A percentile compares a stretch with the other conserved stretches of the same genome.
Conservation (phyloP, 176 grass and related monocot species). For the Zoysia pacifica region DNA sequence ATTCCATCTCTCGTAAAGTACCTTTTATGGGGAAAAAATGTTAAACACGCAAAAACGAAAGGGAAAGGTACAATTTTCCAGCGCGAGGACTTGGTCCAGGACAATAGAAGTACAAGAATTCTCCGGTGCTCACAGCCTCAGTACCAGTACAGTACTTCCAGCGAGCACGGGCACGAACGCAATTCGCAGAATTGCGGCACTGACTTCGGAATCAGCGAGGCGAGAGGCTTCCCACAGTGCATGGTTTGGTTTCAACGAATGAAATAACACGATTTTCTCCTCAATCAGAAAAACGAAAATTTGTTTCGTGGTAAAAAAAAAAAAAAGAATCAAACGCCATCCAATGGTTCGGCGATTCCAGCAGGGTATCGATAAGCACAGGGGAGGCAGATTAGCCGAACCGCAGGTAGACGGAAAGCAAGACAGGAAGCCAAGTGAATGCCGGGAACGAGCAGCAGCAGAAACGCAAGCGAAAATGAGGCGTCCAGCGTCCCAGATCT, state of each 20-base stretch:
- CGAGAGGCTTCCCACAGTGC: not conserved
- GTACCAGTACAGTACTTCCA: not conserved
- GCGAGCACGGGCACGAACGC: not conserved
- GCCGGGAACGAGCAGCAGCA: too few relatives aligned
- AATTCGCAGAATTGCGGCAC: not conserved
- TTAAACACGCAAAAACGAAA: not conserved
- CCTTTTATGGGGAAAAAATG: not conserved
- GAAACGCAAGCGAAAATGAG: too few relatives aligned
- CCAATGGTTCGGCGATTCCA: too few relatives aligned
- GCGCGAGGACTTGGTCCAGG: not conserved
- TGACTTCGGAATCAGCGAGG: not conserved
- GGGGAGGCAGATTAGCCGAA: too few relatives aligned
- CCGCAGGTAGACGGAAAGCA: too few relatives aligned
- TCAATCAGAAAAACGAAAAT: too few relatives aligned
- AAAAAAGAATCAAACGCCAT: too few relatives aligned
- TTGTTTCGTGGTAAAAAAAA: too few relatives aligned
- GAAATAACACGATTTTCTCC: not conserved
- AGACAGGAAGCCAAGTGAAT: too few relatives aligned
- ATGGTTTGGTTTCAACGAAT: not conserved
- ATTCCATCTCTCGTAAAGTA: not conserved
- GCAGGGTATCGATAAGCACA: too few relatives aligned
- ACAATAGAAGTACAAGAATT: not conserved
- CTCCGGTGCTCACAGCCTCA: not conserved
- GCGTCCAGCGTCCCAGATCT: too few relatives aligned
- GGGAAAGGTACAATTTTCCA: not conserved